Evolutionary conservation across 352 stramenopile species (phyloP), one percentile per base, ranked within the genome.

Genomic region (Pythium aristosporum): DNA sequence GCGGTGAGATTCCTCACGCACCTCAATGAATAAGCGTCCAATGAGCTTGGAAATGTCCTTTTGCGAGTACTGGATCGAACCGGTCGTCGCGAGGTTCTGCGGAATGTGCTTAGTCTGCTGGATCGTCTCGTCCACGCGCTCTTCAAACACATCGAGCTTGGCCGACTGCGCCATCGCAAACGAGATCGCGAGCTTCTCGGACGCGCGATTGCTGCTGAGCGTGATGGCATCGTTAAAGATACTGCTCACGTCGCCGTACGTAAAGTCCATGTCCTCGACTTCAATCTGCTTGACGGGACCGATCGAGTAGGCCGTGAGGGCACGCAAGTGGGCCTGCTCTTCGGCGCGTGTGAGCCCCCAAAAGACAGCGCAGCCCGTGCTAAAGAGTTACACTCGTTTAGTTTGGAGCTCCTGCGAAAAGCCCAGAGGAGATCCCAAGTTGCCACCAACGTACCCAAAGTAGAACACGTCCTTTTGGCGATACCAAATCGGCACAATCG

Each of bases 141-240:
- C 83, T 67, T 98, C 94, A 70, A 97, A 98, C 6, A 97, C 87
- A 49, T 95, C 87, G 16, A 98, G 74, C 59, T 96, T 97, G 28
- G 85, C 86, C 16, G 87, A 97, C 72, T 98, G 94, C 7, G 92
- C 80, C 75, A 98, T 88, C 9, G 93, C 91, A 69, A 96, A 98
- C 13, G 82, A 95, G 16, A 98, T 80, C 18, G 91, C 88, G 8
- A 98, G 83, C 64, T 95, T 96, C 70, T 98, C 91, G 1, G 80
- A 75, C 32, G 37, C 37, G 89, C 75, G 25, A 69, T 86, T 18
- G 70, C 71, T n/a, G 36, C 71, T 82, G 11, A 97, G 76, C 43
- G 72, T 62, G 48, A 98, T 94, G n/a, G 81, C 79, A 72, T 98
- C 91, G 63, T 92, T 94, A 13, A 70, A 71, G 42, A 92, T 77